These are phyloP conservation scores for Pseudopithomyces chartarum DNA, from an alignment of 2,329 filamentous ascomycete genomes.

Conservation along the genomic window DNA sequence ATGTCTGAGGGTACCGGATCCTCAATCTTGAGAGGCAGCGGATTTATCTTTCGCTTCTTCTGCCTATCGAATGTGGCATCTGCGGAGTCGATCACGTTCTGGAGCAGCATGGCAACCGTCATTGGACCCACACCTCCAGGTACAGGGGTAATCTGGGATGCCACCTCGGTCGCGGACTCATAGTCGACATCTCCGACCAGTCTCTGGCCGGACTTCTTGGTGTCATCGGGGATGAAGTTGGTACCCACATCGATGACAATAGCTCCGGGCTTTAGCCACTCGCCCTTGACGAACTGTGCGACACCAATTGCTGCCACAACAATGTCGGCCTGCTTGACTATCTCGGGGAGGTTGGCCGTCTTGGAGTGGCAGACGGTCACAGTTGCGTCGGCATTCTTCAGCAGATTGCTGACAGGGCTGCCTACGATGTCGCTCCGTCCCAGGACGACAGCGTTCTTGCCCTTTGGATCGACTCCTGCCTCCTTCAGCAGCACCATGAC, in stretches of 20 bases:
- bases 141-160: conserved; percentile 92
- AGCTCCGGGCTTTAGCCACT: conserved; percentile 93
- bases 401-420: conserved; percentile 91
- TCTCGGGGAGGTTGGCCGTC: conserved; percentile 72
- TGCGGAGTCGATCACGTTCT: conserved; percentile 91
- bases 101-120: conserved; percentile 97
- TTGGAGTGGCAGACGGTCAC: conserved; percentile 95
- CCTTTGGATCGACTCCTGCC: conserved; percentile 78
- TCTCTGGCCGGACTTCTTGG: conserved; percentile 89
- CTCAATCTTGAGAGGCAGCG: conserved; percentile 80
- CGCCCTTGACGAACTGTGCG: conserved; percentile 85
- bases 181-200: conserved; percentile 96
- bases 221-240: conserved; percentile 88
- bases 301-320: conserved; percentile 91
- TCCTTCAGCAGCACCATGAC: conserved; percentile 91
- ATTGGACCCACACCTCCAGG: conserved; percentile 97
- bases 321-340: conserved; percentile 85
- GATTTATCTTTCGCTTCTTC: conserved; percentile 77
- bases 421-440: conserved; percentile 97
- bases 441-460: conserved; percentile 93
- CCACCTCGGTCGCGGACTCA: conserved; percentile 80
- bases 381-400: conserved; percentile 94
- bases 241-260: conserved; percentile 98
- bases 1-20: conserved; percentile 94
- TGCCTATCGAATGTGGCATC: conserved; percentile 81